phyloP scores from a whole-genome alignment of 805 yeast species.

The Debaryomyces tyrocola region DNA sequence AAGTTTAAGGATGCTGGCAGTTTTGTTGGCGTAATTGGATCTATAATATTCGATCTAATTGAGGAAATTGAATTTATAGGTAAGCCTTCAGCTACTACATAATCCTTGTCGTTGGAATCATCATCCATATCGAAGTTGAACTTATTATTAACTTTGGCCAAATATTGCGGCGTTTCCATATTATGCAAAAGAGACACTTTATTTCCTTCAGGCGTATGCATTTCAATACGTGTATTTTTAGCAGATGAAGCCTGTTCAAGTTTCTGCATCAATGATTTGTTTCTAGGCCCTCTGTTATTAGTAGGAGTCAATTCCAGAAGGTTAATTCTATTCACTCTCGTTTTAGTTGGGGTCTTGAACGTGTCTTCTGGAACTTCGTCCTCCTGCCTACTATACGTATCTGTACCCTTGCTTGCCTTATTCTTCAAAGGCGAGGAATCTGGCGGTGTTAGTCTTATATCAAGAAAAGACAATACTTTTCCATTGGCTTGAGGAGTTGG shows the following conservation, averaged over 20 bases:
- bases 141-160: constrained; percentile 17
- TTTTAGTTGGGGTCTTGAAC: constrained; percentile 39
- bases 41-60: neutral
- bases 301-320: constrained; percentile 8
- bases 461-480: constrained; percentile 70
- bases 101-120: neutral
- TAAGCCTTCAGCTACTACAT: neutral
- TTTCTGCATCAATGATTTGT: constrained; percentile 2
- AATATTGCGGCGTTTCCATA: constrained; percentile 24
- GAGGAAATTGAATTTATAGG: neutral
- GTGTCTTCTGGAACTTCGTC: neutral
- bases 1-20: constrained; percentile 15
- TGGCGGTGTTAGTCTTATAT: constrained; percentile 47
- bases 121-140: constrained; percentile 7
- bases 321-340: constrained; percentile 11
- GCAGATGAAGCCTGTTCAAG: constrained; percentile 2
- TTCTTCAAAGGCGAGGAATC: constrained; percentile 40
- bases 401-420: constrained; percentile 5
- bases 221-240: neutral
- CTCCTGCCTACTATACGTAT: neutral
- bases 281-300: neutral
- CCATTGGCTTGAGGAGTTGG: constrained; percentile 90
- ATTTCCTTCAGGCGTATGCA: neutral
- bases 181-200: neutral
- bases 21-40: constrained; percentile 14